phyloP scores from a whole-genome alignment of 768 basidiomycete species.

The Hemileccinum impolitum region DNA sequence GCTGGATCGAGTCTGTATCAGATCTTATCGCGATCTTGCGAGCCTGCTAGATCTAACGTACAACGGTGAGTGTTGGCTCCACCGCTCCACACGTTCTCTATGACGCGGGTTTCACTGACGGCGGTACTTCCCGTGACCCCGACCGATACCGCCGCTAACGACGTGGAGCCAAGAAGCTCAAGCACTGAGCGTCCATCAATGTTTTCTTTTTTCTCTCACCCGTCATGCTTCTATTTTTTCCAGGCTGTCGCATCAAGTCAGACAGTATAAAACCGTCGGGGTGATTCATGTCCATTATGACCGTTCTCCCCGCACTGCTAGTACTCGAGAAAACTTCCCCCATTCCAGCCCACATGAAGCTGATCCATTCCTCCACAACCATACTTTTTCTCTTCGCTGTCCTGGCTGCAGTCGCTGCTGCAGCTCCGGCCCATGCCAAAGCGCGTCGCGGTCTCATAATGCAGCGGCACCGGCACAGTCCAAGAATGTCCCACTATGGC shows the following conservation, averaged over 20 bases:
- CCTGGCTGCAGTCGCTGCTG: background rate
- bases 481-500: background rate
- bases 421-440: conserved; percentile 3
- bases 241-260: background rate
- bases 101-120: background rate
- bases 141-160: background rate
- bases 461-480: background rate
- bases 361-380: background rate
- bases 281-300: background rate
- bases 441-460: background rate
- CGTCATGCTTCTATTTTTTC: background rate
- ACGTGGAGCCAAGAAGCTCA: background rate
- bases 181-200: background rate
- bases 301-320: background rate
- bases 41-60: background rate
- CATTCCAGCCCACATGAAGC: conserved; percentile 1
- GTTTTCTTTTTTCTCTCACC: background rate
- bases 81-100: background rate
- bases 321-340: background rate
- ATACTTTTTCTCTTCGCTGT: conserved; percentile 2
- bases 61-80: background rate
- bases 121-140: background rate
- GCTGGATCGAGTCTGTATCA: background rate
- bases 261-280: conserved; percentile 4
- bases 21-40: background rate